Evolutionary conservation across 192 early-diverging fungal species (phyloP), one percentile per base, ranked within the genome.

Genomic region (Rhizoclosmatium sp.): DNA sequence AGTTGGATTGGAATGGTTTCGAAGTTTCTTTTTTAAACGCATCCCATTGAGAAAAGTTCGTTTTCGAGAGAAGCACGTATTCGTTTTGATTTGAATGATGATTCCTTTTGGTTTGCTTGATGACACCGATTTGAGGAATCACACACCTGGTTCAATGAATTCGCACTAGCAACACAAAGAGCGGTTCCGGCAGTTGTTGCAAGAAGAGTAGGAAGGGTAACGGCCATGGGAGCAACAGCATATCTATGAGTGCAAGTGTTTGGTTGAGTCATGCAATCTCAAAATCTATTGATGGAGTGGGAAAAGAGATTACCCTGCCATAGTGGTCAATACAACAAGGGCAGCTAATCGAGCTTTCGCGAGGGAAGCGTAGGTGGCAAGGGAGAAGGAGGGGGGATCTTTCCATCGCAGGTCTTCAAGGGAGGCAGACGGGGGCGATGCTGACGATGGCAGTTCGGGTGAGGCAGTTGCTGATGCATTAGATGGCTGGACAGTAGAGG

Each of bases 261-360:
- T 16, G 62, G 10, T 65, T 5, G 23, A 65, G 5, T 10, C 5
- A 41, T 65, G 12, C 40, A 69, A 47, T 47, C 67, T 39, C 21
- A 64, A 64, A 64, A 64, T 41, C 61, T 16, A 64, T 21, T 9
- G 40, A 64, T 64, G 9, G 61, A 5, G 40, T 10, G 1, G 61
- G 21, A 16, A 21, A 39, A 39, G 7, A 64, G 16, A 5, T 23
- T 14, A 69, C 2, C 97, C 97, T 21, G 92, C 90, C 96, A 98
- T 98, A 4, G 96, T 92, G 0, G 96, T 97, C 72, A 99, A 85
- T 3, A 96, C 93, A 1, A 99, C 97, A 49, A 98, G 88, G 0
- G 91, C 93, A 12, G 94, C 93, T 9, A 99, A 88, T 75, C 94
- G 94, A 3, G 92, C 91, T 81, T 99, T 99, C 58, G 91, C 82